phyloP scores from a whole-genome alignment of 2,329 filamentous ascomycete genomes.

The Venturia pyrina region DNA sequence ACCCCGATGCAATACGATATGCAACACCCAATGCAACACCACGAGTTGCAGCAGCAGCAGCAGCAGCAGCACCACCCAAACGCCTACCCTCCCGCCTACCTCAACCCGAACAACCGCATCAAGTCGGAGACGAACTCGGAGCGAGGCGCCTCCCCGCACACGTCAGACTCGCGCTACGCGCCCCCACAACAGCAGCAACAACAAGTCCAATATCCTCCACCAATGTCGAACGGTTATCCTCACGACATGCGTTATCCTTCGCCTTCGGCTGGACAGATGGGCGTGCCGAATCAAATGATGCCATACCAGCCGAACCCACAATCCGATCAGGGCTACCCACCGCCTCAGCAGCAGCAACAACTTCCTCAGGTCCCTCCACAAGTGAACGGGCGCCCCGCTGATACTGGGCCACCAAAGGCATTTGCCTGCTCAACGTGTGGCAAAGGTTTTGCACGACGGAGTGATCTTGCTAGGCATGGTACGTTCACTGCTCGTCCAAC shows the following conservation, averaged over 20 bases:
- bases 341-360: conserved; percentile 24
- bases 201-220: conserved; percentile 24
- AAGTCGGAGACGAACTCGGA: conserved; percentile 51
- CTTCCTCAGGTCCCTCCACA: conserved; percentile 21
- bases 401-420: conserved; percentile 53
- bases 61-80: conserved; percentile 28
- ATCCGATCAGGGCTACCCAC: conserved; percentile 1
- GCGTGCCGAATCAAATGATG: conserved; percentile 43
- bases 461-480: conserved; percentile 93
- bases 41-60: conserved; percentile 28
- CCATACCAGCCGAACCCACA: conserved; percentile 42
- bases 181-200: conserved; percentile 23
- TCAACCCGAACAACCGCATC: conserved; percentile 34
- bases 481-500: conserved; percentile 30
- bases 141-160: conserved; percentile 45
- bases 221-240: conserved; percentile 39
- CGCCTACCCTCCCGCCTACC: conserved; percentile 38
- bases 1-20: conserved; percentile 25
- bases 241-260: conserved; percentile 46
- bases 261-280: conserved; percentile 35
- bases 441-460: conserved; percentile 87
- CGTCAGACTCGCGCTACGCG: conserved; percentile 46
- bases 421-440: conserved; percentile 84
- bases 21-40: conserved; percentile 31
- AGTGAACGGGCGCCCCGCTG: conserved; percentile 31